These are phyloP conservation scores for Heritiera fomes DNA, from an alignment of 345 rosid species.

Conservation along the genomic window DNA sequence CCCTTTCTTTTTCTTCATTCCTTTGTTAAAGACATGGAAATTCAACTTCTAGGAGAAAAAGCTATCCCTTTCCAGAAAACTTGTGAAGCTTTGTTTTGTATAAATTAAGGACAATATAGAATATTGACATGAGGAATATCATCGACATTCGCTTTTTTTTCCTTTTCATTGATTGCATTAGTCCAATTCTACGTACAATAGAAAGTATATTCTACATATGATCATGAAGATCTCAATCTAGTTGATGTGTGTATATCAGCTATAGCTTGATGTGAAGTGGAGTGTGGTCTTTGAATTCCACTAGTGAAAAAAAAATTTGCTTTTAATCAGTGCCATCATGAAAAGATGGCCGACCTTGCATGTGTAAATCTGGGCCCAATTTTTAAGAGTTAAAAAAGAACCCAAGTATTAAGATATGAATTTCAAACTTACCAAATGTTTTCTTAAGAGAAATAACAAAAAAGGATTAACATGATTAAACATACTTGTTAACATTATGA, in stretches of 20 bases:
- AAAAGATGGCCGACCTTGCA: conserved; percentile 28
- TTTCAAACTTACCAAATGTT: too few relatives aligned
- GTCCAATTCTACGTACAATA: too few relatives aligned
- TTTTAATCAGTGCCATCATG: conserved; percentile 36
- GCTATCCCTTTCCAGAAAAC: conserved; percentile 22
- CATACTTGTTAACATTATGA: conserved; percentile 24
- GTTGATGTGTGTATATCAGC: neutral
- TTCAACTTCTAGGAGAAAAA: conserved; percentile 40
- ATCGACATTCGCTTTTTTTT: too few relatives aligned
- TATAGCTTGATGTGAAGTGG: conserved; percentile 22
- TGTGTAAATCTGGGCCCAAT: conserved; percentile 30
- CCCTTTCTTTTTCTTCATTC: neutral
- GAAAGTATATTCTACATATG: conserved; percentile 31
- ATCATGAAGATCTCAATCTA: conserved; percentile 8
- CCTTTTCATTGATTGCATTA: too few relatives aligned
- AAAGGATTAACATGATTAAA: too few relatives aligned
- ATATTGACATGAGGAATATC: neutral
- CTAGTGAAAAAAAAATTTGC: conserved; percentile 32
- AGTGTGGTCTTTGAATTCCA: conserved; percentile 33
- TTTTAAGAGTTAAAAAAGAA: neutral
- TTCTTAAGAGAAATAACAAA: too few relatives aligned
- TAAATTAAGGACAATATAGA: neutral
- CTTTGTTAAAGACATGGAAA: conserved; percentile 34
- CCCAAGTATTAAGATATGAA: too few relatives aligned
- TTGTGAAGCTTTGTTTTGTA: conserved; percentile 31